Conservation (phyloP, 257 asterid genomes). For the Jaltomata sinuosa region DNA sequence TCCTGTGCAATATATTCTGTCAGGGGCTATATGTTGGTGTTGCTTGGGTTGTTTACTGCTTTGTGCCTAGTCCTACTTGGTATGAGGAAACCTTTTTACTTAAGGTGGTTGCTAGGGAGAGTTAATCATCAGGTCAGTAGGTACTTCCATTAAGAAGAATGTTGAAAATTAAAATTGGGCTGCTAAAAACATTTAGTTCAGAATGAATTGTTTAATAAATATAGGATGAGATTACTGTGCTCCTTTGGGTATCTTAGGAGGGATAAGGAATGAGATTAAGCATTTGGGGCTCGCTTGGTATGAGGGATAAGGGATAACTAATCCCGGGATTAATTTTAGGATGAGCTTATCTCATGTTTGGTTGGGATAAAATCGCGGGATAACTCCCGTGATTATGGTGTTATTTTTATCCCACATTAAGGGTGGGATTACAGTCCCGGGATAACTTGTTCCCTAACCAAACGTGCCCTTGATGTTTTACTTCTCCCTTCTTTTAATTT, state of each 20-base stretch:
- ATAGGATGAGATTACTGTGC: not conserved
- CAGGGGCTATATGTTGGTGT: not conserved
- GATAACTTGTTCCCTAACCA: too few relatives aligned
- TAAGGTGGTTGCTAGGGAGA: not conserved
- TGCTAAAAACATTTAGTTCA: not conserved
- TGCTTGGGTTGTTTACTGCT: not conserved
- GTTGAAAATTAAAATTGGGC: not conserved
- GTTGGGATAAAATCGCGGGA: too few relatives aligned
- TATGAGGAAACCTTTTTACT: not conserved
- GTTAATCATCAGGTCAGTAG: not conserved
- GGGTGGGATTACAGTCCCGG: too few relatives aligned
- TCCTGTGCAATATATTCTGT: not conserved
- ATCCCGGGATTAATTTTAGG: too few relatives aligned
- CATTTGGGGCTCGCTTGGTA: too few relatives aligned
- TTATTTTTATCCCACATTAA: too few relatives aligned
- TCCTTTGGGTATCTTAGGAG: not conserved
- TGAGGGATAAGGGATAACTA: too few relatives aligned
- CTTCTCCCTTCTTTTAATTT: not conserved
- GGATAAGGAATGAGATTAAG: not conserved
- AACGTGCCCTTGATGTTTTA: not conserved
- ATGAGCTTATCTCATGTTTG: too few relatives aligned
- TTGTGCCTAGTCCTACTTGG: not conserved
- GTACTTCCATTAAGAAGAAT: not conserved
- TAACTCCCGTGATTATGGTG: too few relatives aligned
- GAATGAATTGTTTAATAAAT: not conserved